Percentiles rank a stretch among this genome's conserved stretches.
These are phyloP conservation scores for Coniochaeta sp. DNA, from an alignment of 2,329 filamentous ascomycete species.

Conservation along the genomic window DNA sequence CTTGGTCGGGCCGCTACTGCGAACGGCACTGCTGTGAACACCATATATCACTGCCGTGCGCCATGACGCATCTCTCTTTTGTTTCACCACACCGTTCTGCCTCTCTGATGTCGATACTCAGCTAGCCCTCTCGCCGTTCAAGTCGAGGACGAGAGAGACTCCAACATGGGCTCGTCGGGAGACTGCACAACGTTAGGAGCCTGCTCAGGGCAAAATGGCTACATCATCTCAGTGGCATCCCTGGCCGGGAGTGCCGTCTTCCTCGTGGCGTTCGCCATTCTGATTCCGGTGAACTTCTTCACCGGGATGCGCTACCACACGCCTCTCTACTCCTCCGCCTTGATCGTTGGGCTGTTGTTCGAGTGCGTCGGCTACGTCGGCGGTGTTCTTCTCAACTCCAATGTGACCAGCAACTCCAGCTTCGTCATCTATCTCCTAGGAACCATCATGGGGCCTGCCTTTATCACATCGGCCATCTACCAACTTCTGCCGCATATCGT, in stretches of 20 bases:
- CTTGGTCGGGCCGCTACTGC: background rate
- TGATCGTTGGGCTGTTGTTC: constrained; percentile 33
- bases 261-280: constrained; percentile 17
- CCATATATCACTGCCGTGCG: background rate
- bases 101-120: background rate
- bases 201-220: constrained; percentile 13
- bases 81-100: background rate
- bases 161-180: constrained; percentile 11
- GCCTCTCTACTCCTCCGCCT: constrained; percentile 29
- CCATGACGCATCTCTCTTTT: background rate
- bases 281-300: constrained; percentile 16
- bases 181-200: constrained; percentile 13
- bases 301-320: constrained; percentile 20
- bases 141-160: background rate
- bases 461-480: constrained; percentile 37
- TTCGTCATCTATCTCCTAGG: constrained; percentile 40
- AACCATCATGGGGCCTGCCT: constrained; percentile 37
- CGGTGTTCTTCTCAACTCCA: constrained; percentile 31
- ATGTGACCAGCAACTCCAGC: constrained; percentile 23
- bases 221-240: constrained; percentile 11
- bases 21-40: background rate
- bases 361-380: constrained; percentile 40
- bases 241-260: constrained; percentile 17
- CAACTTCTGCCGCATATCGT: constrained; percentile 38
- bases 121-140: background rate